Evolutionary conservation across 75 land plant genomes (phyloP), one percentile per base, ranked within the genome.

Genomic region (Pinus albicaulis): DNA sequence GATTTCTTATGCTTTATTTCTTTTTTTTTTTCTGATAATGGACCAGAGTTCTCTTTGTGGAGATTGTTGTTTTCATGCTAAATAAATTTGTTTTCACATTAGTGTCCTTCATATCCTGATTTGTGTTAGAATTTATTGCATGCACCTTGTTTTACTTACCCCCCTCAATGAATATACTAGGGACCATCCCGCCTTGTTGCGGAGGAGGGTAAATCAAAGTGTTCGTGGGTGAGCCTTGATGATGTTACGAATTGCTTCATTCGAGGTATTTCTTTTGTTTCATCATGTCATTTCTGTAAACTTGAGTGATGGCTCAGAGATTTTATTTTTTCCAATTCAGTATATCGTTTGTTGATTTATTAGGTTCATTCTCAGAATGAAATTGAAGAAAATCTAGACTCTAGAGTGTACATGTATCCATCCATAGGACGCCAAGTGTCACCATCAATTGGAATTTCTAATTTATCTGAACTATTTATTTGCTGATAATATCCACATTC

Each of bases 201-300:
- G 61, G 99, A 95, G 70, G 98, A 95, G 81, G 98, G 99, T 13
- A 95, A 98, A 79, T 88, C 99, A 22, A 95, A 98, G 81, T 95
- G 98, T 80, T 86, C 99, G 5, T 92, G 93, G 92, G 92, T 91
- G 82, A 95, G 90, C 75, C 98, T 98, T 82, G 98, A 92, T 77
- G 98, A 95, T 74, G 84, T 88, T 41, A 91, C 93, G 34, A 98
- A 97, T 78, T 85, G 88, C 59, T 84, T 89, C 59, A 82, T 79
- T 19, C 76, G 85, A 83, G 98, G 99, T 96, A 48, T 48, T 48
- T 48, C 11, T 44, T 48, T 48, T 48, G 53, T 48, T 48, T 48
- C 11, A 2, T 48, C 53, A 48, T 48, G 11, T 48, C 53, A 11
- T 10, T 10, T 48, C 53, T 10, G 53, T 48, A 48, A 48, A 10